Conservation (phyloP, 169 alveolate genomes). For the Pseudocohnilembus persalinus region DNA sequence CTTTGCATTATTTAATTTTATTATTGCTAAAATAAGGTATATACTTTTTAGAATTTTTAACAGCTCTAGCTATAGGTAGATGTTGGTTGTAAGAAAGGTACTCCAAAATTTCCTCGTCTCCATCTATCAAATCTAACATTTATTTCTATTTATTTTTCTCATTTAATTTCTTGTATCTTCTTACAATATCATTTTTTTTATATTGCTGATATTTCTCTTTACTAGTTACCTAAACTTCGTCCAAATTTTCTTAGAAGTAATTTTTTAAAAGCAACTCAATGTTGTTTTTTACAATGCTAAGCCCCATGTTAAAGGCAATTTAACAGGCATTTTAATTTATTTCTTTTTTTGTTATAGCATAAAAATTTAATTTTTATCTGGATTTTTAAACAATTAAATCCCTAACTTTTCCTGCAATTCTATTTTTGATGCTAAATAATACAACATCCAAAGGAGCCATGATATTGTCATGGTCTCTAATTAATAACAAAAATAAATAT, state of each 20-base stretch:
- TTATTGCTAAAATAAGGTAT: no score
- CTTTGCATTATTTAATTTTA: no score
- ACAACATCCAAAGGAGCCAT: neutral
- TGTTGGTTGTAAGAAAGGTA: neutral
- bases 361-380: no score
- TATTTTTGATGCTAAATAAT: no score
- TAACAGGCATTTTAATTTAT: neutral
- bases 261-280: neutral
- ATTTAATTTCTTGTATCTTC: neutral
- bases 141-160: neutral
- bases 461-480: neutral
- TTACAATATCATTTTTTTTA: neutral
- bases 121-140: neutral
- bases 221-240: neutral
- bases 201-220: neutral
- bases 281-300: neutral
- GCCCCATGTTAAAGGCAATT: neutral
- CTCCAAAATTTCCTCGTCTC: neutral
- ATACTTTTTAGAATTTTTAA: no score
- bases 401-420: neutral
- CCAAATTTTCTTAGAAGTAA: neutral
- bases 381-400: neutral
- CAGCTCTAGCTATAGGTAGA: neutral
- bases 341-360: neutral
- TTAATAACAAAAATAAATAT: no score